Evolutionary conservation across 768 basidiomycete genomes (phyloP), one percentile per base, ranked within the genome.

Genomic region (Piloderma croceum): DNA sequence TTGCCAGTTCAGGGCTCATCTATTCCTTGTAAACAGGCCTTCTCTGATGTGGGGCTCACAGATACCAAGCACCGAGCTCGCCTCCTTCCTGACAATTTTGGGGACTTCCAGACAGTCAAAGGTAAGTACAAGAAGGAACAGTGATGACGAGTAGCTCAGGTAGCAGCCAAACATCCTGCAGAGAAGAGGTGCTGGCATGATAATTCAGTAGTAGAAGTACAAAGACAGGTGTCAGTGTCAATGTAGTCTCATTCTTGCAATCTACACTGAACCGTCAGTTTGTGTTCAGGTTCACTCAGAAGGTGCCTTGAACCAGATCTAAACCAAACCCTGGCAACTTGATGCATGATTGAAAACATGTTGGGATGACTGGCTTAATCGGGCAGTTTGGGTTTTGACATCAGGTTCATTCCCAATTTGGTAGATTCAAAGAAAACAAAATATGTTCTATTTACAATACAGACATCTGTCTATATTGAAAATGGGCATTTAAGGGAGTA

Each of bases 1-100:
- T 44, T 62, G 2, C 48, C 56, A 12, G 52, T 60, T 40, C 54
- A 62, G 40, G 56, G 57, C 4, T 61, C 56, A 10, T 54, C 59
- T 31, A 40, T 53, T 17, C 42, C 55, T 13, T 55, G 56, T n/a
- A 51, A 60, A 36, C 24, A 50, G 4, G 51, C 58, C 7, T 59
- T 61, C 43, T 61, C 53, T 20, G 50, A 49, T 43, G 48, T 42
- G 20, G 47, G 48, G 4, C 40, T 51, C 1, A 50, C 53, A 17
- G 53, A 47, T 44, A 41, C 38, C 10, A 21, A 42, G 11, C 40
- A 31, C 10, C 46, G 47, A 31, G 55, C 53, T 36, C 24, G 35
- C 5, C 32, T 45, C 6, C 38, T 38, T 7, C 29, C 24, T 21
- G 12, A 46, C 31, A 33, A 46, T 7, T 56, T 56, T 34, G 52